Conservation (phyloP, 805 yeast genomes). For the Wilhelminamyces savonicus region DNA sequence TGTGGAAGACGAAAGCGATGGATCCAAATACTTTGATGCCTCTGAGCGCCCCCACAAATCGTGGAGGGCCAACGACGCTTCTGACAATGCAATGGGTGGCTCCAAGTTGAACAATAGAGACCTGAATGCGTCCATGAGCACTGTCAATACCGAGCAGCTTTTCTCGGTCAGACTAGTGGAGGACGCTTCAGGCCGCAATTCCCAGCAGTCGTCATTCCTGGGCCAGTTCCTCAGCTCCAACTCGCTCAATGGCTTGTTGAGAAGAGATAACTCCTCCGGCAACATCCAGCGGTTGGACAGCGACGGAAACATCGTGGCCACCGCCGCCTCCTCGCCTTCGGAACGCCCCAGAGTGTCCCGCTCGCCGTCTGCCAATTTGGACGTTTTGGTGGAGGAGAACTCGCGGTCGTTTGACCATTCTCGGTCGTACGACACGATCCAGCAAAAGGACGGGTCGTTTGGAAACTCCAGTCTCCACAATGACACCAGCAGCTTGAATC, state of each 20-base stretch:
- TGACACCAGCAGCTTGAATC: conserved; percentile 10
- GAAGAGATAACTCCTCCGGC: conserved; percentile 22
- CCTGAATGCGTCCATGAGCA: conserved; percentile 67
- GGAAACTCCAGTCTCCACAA: no score
- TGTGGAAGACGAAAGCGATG: conserved; percentile 29
- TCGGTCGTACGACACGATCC: not conserved
- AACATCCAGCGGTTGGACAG: conserved; percentile 41
- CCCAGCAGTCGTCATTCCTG: conserved; percentile 20
- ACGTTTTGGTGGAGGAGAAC: conserved; percentile 24
- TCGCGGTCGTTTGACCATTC: conserved; percentile 1
- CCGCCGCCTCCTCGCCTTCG: conserved; percentile 1
- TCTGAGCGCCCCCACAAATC: conserved; percentile 34
- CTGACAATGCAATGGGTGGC: conserved; percentile 16
- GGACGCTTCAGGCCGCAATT: conserved; percentile 33
- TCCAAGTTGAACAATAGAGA: conserved; percentile 50
- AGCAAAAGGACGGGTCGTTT: conserved; percentile 1
- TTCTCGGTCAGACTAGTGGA: conserved; percentile 74
- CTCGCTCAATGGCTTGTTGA: conserved; percentile 18
- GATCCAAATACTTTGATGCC: conserved; percentile 25
- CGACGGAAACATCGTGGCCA: conserved; percentile 35
- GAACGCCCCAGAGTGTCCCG: conserved; percentile 11
- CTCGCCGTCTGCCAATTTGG: conserved; percentile 20
- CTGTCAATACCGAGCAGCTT: conserved; percentile 80
- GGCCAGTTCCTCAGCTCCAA: conserved; percentile 17
- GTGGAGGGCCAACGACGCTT: conserved; percentile 35